Percentiles rank a stretch among this genome's conserved stretches.
Evolutionary conservation across 2,329 filamentous ascomycete species (phyloP).

Genomic region (Epichloe sp.): DNA sequence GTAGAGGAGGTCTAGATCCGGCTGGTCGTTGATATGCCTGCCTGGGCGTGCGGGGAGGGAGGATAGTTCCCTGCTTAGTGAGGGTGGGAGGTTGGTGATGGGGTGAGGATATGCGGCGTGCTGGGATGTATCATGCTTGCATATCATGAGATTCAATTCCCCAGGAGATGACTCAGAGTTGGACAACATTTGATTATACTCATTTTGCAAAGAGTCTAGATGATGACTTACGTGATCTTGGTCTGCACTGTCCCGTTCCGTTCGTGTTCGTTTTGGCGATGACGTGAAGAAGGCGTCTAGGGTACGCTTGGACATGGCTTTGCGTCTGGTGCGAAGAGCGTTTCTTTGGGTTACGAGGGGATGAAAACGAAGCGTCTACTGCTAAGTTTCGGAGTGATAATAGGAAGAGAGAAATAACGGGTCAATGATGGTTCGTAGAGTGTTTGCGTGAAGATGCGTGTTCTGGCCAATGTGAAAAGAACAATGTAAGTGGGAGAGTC

Average conservation of each 20-base stretch:
- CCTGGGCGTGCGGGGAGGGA: constrained; percentile 39
- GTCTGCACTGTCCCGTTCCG: neutral
- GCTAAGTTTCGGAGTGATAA: no score
- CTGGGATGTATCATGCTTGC: constrained; percentile 10
- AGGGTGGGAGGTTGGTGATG: constrained; percentile 29
- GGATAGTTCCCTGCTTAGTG: constrained; percentile 25
- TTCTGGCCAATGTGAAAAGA: neutral
- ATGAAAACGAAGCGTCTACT: no score
- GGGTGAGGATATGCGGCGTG: constrained; percentile 38
- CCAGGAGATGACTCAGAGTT: neutral
- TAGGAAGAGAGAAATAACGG: no score
- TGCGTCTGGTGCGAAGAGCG: neutral
- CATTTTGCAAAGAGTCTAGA: accelerated
- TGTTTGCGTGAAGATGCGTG: neutral
- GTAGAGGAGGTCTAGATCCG: constrained; percentile 60
- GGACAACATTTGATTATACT: neutral
- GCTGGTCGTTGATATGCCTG: constrained; percentile 48
- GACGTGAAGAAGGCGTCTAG: constrained; percentile 53
- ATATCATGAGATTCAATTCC: neutral
- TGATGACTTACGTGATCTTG: neutral
- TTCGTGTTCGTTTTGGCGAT: constrained; percentile 12
- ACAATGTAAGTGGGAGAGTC: neutral
- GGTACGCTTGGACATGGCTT: constrained; percentile 32
- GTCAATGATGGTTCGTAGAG: no score
- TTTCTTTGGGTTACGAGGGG: no score